Conservation (phyloP, 305 asterid species). For the Rubia tinctorum region DNA sequence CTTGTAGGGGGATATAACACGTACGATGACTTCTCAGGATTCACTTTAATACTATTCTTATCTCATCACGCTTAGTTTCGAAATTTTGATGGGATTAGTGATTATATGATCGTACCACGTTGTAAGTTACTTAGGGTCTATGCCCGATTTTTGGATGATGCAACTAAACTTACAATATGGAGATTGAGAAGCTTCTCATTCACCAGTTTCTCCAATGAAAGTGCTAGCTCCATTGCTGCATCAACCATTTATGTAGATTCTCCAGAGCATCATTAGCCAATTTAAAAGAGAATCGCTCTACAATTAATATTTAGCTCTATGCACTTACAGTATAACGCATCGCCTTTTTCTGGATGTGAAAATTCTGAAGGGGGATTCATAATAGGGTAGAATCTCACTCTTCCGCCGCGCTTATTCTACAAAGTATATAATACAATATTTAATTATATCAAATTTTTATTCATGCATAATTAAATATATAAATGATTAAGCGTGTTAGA, state of each 20-base stretch:
- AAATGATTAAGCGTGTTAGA: too few relatives aligned
- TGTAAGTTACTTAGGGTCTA: too few relatives aligned
- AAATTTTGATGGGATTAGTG: too few relatives aligned
- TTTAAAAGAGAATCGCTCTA: too few relatives aligned
- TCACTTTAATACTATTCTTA: too few relatives aligned
- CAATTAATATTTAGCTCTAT: too few relatives aligned
- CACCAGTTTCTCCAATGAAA: conserved; percentile 72
- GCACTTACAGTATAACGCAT: conserved; percentile 61
- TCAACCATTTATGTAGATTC: conserved; percentile 15
- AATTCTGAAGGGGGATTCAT: conserved; percentile 53
- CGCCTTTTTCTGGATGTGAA: conserved; percentile 75
- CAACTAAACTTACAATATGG: conserved; percentile 39
- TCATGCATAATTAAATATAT: neutral
- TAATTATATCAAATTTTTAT: neutral
- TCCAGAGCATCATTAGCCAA: neutral
- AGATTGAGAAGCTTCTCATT: conserved; percentile 62
- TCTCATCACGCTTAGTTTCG: too few relatives aligned
- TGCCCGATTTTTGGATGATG: neutral
- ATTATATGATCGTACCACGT: too few relatives aligned
- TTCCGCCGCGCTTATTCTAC: conserved; percentile 82
- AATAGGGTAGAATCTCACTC: conserved; percentile 55
- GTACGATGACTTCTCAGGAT: too few relatives aligned
- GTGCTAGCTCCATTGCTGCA: conserved; percentile 83
- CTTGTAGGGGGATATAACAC: too few relatives aligned
- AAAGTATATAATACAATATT: too few relatives aligned